Evolutionary conservation across 2,329 filamentous ascomycete species (phyloP).

Genomic region (Dendrostoma leiphaemia): DNA sequence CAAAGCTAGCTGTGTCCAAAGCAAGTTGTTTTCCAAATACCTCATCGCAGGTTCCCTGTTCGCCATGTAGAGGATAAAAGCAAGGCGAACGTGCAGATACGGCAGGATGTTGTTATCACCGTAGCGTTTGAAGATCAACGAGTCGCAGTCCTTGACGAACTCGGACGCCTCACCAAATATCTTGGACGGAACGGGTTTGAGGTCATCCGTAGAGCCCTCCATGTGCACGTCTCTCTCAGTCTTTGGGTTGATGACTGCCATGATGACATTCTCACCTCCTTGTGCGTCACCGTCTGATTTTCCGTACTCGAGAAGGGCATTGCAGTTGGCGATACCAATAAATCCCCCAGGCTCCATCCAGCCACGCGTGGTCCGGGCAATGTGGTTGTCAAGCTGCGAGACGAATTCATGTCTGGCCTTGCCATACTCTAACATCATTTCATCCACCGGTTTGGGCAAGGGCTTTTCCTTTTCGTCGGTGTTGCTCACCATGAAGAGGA

Average conservation of each 20-base stretch:
- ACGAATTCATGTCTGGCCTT: constrained; percentile 43
- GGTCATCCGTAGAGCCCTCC: neutral
- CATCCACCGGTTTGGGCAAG: constrained; percentile 27
- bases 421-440: constrained; percentile 10
- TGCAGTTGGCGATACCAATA: constrained; percentile 56
- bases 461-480: constrained; percentile 12
- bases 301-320: constrained; percentile 55
- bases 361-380: constrained; percentile 46
- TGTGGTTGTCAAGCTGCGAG: constrained; percentile 52
- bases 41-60: constrained; percentile 39
- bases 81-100: constrained; percentile 61
- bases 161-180: constrained; percentile 34
- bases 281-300: constrained; percentile 18
- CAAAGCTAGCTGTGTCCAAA: constrained; percentile 36
- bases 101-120: constrained; percentile 60
- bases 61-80: constrained; percentile 52
- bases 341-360: constrained; percentile 55
- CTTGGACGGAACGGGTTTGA: constrained; percentile 18
- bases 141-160: constrained; percentile 43
- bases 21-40: constrained; percentile 38
- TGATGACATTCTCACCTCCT: constrained; percentile 37
- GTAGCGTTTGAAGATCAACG: constrained; percentile 47
- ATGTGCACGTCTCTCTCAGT: constrained; percentile 3
- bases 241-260: constrained; percentile 32
- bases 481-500: constrained; percentile 47